Percentiles rank a stretch among this genome's conserved stretches.
Evolutionary conservation across 805 yeast species (phyloP).

Genomic region (Candida loeiensis): DNA sequence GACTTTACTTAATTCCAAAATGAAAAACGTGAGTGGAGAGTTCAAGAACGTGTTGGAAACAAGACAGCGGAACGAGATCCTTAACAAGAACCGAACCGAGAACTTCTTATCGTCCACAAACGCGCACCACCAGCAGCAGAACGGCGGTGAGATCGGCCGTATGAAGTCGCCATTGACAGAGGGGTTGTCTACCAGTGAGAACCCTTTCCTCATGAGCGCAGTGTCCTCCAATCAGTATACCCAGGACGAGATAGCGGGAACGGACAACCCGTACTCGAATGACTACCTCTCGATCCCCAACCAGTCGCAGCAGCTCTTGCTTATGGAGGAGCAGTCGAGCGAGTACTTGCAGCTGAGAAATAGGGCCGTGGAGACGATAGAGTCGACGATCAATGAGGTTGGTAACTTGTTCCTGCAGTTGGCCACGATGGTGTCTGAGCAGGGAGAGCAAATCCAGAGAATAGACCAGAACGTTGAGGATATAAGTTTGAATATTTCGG

Average conservation of each 20-base stretch:
- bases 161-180: constrained; percentile 7
- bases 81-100: constrained; percentile 77
- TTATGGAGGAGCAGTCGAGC: constrained; percentile 73
- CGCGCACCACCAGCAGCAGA: constrained; percentile 17
- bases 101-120: constrained; percentile 62
- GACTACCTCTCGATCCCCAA: constrained; percentile 72
- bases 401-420: constrained; percentile 92
- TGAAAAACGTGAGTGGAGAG: constrained; percentile 88
- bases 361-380: constrained; percentile 92
- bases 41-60: constrained; percentile 86
- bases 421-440: constrained; percentile 97
- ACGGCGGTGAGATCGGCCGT: constrained; percentile 5
- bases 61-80: constrained; percentile 79
- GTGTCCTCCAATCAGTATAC: constrained; percentile 17
- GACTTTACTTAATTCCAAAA: constrained; percentile 79
- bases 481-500: constrained; percentile 79
- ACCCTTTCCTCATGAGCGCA: constrained; percentile 25
- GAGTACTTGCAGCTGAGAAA: constrained; percentile 79
- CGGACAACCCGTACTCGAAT: constrained; percentile 26
- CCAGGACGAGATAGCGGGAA: constrained; percentile 21
- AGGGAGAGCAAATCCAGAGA: constrained; percentile 92
- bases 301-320: constrained; percentile 73
- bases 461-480: constrained; percentile 95
- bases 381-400: constrained; percentile 94
- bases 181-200: constrained; percentile 30